Evolutionary conservation across 768 basidiomycete genomes (phyloP).

Genomic region (Rossbeevera mucosa): DNA sequence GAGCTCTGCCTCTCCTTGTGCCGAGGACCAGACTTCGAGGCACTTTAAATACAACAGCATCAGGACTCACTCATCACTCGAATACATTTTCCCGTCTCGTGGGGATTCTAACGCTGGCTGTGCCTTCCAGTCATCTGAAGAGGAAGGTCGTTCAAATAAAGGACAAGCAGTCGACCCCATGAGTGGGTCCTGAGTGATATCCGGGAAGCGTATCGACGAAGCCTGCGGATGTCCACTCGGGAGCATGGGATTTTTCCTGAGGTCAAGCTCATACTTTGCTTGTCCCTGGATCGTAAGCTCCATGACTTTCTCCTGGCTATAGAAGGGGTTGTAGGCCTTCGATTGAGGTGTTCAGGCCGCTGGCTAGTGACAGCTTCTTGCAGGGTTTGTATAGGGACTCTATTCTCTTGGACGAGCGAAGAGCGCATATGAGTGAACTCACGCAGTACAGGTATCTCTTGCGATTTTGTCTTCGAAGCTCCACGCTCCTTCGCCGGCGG

Average conservation of each 20-base stretch:
- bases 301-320: slow-evolving; percentile 15
- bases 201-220: slow-evolving; percentile 5
- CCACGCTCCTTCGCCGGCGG: slow-evolving; percentile 17
- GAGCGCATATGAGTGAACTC: slow-evolving; percentile 71
- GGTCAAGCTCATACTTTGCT: slow-evolving; percentile 7
- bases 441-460: slow-evolving; percentile 50
- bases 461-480: slow-evolving; percentile 9
- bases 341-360: slow-evolving; percentile 7
- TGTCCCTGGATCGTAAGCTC: slow-evolving; percentile 37
- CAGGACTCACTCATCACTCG: slow-evolving; percentile 56
- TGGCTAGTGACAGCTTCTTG: slow-evolving; percentile 33
- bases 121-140: slow-evolving; percentile 47
- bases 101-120: slow-evolving; percentile 29
- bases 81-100: slow-evolving; percentile 36
- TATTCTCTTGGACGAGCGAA: slow-evolving; percentile 54
- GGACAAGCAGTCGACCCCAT: slow-evolving; percentile 6
- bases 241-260: slow-evolving; percentile 8
- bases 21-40: slow-evolving; percentile 26
- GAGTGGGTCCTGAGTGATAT: slow-evolving; percentile 7
- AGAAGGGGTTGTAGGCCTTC: slow-evolving; percentile 17
- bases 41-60: slow-evolving; percentile 32
- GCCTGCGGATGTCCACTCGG: slow-evolving; percentile 4
- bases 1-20: slow-evolving; percentile 65
- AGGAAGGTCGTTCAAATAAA: slow-evolving; percentile 21
- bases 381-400: slow-evolving; percentile 24